Conservation (phyloP, 176 grass and related monocot species). For the Olyra latifolia region DNA sequence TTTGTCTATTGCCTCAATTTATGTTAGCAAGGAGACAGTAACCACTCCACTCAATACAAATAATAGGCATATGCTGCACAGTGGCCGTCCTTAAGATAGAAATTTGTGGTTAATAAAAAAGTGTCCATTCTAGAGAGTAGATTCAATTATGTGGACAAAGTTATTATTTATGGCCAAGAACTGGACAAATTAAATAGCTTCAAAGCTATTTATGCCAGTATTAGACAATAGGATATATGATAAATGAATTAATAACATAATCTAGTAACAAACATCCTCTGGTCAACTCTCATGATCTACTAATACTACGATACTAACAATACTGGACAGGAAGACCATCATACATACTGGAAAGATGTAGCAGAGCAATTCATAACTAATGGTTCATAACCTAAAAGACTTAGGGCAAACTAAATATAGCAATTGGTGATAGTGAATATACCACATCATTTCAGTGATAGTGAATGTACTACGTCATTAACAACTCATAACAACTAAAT, state of each 20-base stretch:
- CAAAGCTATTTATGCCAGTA: background rate
- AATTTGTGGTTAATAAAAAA: background rate
- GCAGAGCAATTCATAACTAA: slow-evolving; percentile 12
- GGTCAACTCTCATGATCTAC: background rate
- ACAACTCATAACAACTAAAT: background rate
- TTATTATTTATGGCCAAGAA: background rate
- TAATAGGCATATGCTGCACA: slow-evolving; percentile 26
- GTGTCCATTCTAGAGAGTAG: slow-evolving; percentile 5
- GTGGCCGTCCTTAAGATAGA: background rate
- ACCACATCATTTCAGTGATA: background rate
- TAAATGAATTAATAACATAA: slow-evolving; percentile 21
- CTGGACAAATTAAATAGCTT: slow-evolving; percentile 5
- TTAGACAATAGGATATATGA: slow-evolving; percentile 13
- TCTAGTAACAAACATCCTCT: background rate
- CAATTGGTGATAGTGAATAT: slow-evolving; percentile 18
- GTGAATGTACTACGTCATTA: slow-evolving; percentile 6
- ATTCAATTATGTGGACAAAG: background rate
- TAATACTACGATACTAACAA: background rate
- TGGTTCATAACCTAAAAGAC: background rate
- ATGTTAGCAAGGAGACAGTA: background rate
- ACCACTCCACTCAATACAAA: slow-evolving; percentile 19
- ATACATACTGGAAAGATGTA: background rate
- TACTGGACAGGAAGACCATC: background rate
- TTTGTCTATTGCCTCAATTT: background rate
- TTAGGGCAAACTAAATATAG: slow-evolving; percentile 12